Evolutionary conservation across 768 basidiomycete genomes (phyloP).

Genomic region (Hericium alpestre): DNA sequence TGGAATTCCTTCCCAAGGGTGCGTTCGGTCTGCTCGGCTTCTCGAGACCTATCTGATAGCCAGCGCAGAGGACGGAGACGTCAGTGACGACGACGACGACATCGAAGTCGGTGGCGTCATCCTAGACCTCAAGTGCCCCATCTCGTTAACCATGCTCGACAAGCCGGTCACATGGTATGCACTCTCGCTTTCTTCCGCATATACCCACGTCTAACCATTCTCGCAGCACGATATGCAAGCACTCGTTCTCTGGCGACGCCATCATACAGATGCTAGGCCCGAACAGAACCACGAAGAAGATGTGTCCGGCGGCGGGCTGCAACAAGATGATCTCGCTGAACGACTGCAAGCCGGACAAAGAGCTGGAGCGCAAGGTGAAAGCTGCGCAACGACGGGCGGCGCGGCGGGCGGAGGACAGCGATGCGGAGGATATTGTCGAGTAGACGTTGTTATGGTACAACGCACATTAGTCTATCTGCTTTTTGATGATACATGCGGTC

Average conservation of each 20-base stretch:
- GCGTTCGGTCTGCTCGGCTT: slow-evolving; percentile 4
- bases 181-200: not conserved
- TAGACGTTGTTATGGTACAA: slow-evolving; percentile 10
- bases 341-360: slow-evolving; percentile 44
- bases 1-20: slow-evolving; percentile 65
- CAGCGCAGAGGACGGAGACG: slow-evolving; percentile 65
- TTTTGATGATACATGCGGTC: too few relatives aligned
- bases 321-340: slow-evolving; percentile 41
- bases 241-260: slow-evolving; percentile 70
- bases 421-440: slow-evolving; percentile 49
- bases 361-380: slow-evolving; percentile 53
- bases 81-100: slow-evolving; percentile 79
- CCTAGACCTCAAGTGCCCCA: slow-evolving; percentile 76
- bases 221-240: slow-evolving; percentile 55
- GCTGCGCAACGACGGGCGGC: slow-evolving; percentile 43
- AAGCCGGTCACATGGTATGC: slow-evolving; percentile 80
- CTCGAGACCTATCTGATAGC: not conserved
- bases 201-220: slow-evolving; percentile 2
- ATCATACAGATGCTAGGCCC: slow-evolving; percentile 52
- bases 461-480: too few relatives aligned
- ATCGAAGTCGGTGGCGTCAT: slow-evolving; percentile 80
- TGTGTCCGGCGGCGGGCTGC: slow-evolving; percentile 71
- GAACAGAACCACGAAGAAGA: slow-evolving; percentile 21
- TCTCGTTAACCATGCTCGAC: slow-evolving; percentile 54
- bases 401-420: slow-evolving; percentile 26